A percentile compares a stretch with the other conserved stretches of the same genome.
Evolutionary conservation across 306 rosid species (phyloP).

Genomic region (Cucumis cinereus): DNA sequence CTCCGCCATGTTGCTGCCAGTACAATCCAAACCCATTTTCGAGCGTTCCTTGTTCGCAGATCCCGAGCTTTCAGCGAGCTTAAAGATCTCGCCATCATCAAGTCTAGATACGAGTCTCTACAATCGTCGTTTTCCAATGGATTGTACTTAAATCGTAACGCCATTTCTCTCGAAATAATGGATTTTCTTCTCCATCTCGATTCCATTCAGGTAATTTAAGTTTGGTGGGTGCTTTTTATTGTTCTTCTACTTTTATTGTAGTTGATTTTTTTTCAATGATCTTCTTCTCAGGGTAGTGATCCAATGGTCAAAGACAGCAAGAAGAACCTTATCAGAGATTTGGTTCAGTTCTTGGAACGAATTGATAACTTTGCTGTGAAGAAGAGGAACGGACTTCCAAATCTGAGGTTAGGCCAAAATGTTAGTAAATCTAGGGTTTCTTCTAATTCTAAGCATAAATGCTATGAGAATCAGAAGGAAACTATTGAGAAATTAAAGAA

Average conservation of each 20-base stretch:
- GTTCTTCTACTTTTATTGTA: neutral
- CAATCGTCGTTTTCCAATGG: slow-evolving; percentile 32
- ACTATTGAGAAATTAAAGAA: slow-evolving; percentile 50
- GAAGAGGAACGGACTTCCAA: slow-evolving; percentile 29
- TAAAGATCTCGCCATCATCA: slow-evolving; percentile 63
- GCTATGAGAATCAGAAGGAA: slow-evolving; percentile 31
- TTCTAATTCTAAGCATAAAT: slow-evolving; percentile 8
- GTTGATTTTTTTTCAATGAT: neutral
- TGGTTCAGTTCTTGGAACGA: slow-evolving; percentile 52
- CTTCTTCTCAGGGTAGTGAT: slow-evolving; percentile 37
- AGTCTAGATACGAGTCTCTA: slow-evolving; percentile 43
- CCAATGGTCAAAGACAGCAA: slow-evolving; percentile 59
- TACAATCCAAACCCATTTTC: slow-evolving; percentile 67
- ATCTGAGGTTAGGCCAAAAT: slow-evolving; percentile 26
- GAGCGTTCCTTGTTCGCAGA: slow-evolving; percentile 79
- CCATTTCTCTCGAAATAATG: slow-evolving; percentile 37
- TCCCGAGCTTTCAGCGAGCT: slow-evolving; percentile 70
- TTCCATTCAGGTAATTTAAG: slow-evolving; percentile 46
- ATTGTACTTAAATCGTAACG: slow-evolving; percentile 30
- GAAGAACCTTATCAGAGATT: slow-evolving; percentile 46
- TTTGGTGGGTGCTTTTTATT: neutral
- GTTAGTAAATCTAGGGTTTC: slow-evolving; percentile 22
- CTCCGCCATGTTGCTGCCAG: slow-evolving; percentile 63
- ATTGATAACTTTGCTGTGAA: slow-evolving; percentile 52
- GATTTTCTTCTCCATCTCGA: slow-evolving; percentile 67